Percentiles rank a stretch among this genome's conserved stretches.
Conservation (phyloP, 176 grass and related monocot species). For the Luzula sylvatica region DNA sequence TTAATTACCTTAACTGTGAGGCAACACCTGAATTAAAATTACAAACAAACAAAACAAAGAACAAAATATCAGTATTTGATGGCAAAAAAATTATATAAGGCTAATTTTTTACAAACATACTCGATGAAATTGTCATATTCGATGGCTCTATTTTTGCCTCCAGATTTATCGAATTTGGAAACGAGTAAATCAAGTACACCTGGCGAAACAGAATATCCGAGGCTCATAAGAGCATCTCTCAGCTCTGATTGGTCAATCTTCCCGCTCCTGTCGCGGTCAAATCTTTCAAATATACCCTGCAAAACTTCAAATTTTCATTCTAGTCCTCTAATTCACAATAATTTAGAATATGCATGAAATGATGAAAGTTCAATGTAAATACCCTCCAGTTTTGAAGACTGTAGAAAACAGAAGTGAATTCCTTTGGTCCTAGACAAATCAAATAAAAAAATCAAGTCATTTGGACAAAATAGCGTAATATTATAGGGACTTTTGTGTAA, state of each 20-base stretch:
- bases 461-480: too few species aligned
- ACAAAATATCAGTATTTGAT: neutral
- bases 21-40: slow-evolving; percentile 55
- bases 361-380: slow-evolving; percentile 9
- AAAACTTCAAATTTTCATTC: slow-evolving; percentile 5
- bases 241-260: slow-evolving; percentile 75
- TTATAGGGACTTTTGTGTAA: neutral
- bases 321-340: neutral
- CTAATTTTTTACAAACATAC: slow-evolving; percentile 39
- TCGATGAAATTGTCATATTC: slow-evolving; percentile 99
- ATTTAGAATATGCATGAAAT: slow-evolving; percentile 10
- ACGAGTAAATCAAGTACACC: slow-evolving; percentile 75
- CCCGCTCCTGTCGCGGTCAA: slow-evolving; percentile 83
- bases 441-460: neutral
- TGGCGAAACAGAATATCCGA: slow-evolving; percentile 84
- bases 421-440: slow-evolving; percentile 62
- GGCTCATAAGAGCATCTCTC: slow-evolving; percentile 74
- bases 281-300: slow-evolving; percentile 83
- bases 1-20: slow-evolving; percentile 97
- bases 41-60: neutral
- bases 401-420: slow-evolving; percentile 78
- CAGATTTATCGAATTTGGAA: slow-evolving; percentile 89
- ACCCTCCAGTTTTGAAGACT: slow-evolving; percentile 99
- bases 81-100: neutral
- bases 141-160: slow-evolving; percentile 66